Percentiles rank a stretch among this genome's conserved stretches.
Conservation (phyloP, 139 green algal genomes). For the Closterium sp. region DNA sequence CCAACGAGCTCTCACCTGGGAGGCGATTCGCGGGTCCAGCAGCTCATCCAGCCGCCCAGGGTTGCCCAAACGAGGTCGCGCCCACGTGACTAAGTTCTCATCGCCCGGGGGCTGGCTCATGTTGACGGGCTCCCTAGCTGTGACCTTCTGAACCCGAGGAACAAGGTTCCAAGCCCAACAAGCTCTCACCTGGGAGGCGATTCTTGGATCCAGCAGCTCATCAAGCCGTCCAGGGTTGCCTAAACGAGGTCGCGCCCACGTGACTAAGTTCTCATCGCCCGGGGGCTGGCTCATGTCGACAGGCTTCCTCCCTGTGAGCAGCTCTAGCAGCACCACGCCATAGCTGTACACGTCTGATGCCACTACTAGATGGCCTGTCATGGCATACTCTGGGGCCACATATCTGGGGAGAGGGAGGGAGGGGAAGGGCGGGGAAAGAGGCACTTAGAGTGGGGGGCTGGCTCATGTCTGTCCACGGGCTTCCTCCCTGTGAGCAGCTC, state of each 20-base stretch:
- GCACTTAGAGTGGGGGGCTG: too few species aligned
- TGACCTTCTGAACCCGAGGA: too few species aligned
- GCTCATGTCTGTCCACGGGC: conserved; percentile 8
- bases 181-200: background rate
- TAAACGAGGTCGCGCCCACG: too few species aligned
- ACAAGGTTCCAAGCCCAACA: conserved; percentile 14
- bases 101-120: conserved; percentile 6
- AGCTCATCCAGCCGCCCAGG: conserved; percentile 23
- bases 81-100: too few species aligned
- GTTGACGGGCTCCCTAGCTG: background rate
- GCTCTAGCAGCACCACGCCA: conserved; percentile 64
- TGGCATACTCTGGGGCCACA: background rate
- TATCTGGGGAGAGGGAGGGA: background rate
- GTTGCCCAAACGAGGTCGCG: too few species aligned
- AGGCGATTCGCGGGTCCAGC: conserved; percentile 5
- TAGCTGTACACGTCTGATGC: conserved; percentile 64
- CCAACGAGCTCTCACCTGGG: background rate
- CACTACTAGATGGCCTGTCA: conserved; percentile 49
- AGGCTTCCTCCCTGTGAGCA: conserved; percentile 54
- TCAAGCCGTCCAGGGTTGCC: conserved; percentile 13
- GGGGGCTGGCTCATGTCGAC: conserved; percentile 20
- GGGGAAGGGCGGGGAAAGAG: too few species aligned
- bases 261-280: too few species aligned
- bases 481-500: conserved; percentile 44
- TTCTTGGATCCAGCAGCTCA: conserved; percentile 22